Base-by-base conservation (phyloP, 768 basidiomycete species). In the Rickenella mellea region DNA sequence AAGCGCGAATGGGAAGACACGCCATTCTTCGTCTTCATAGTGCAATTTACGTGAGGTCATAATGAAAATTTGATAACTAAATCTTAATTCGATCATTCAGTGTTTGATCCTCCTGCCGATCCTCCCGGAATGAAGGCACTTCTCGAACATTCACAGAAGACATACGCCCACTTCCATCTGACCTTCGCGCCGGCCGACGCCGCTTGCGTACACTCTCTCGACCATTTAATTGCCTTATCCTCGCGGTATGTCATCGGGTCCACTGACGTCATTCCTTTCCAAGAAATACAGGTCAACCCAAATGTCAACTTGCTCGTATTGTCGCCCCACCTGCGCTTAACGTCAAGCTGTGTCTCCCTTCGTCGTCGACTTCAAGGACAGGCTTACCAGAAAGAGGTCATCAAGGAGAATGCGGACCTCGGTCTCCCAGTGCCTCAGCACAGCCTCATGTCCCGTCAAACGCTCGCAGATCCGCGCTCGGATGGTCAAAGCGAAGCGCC, bases 191-290 rank as follows among this genome's bases (percentile, higher is more conserved):
- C 20, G 76, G 68, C 39, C 77, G 80, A 14, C 55, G 70, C 33
- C 73, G 82, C 27, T 82, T 80, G 1, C 71, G 83, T 11, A 84
- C 78, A 0, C 69, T 73, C 22, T 87, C 85, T 21, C 69, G 86
- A 14, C 66, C 82, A 0, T 82, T n/a, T n/a, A n/a, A n/a, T n/a
- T 81, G 4, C 86, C 85, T 0, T 88, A 89, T 47, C 82, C 84
- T 27, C 60, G 68, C 40, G 51, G n/a, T n/a, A n/a, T n/a, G n/a
- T n/a, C n/a, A n/a, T n/a, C n/a, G n/a, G n/a, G n/a, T 25, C 29
- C 27, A 17, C 27, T n/a, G 39, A 21, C 10, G 27, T 14, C 29
- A 43, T 32, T 15, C 44, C 47, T 2, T 62, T 81, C n/a, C 69
- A 71, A 43, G 60, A 68, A 21, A 57, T 73, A 2, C n/a, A n/a